Base-by-base conservation (phyloP, 148 eudicot genomes). In the Hydrangea macrophylla region DNA sequence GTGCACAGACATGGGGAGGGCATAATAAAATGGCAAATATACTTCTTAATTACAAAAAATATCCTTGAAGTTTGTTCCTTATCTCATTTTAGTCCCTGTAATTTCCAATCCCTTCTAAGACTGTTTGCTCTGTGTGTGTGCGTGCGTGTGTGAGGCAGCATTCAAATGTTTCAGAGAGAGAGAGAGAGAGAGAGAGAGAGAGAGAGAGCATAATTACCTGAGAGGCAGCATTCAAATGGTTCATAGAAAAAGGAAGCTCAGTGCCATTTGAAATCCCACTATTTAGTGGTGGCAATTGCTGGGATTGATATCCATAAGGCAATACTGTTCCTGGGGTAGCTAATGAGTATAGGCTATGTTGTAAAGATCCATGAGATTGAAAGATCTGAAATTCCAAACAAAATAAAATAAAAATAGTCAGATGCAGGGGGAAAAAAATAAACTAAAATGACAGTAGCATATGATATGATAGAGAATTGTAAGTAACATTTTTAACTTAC, bases 291-390 rank as follows among this genome's bases (percentile, higher is more conserved):
- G 61, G 64, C 51, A 69, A 64, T 62, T 71, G 80, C 32, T 79
- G 85, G 25, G 76, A 60, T 68, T 77, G 79, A 54, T 76, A 74
- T 31, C 56, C n/a, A n/a, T n/a, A 78, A 20, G 76, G 78, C 2
- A 76, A 73, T 44, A 71, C 74, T 63, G 68, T 73, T 25, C 79
- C 72, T 42, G 85, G 77, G 55, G 75, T 66, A 62, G 82, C 88
- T 48, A 83, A 58, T 61, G 75, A 73, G 73, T 76, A 80, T 60
- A 80, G 72, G 62, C 68, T 62, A 50, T 75, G 82, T 2, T 69
- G 63, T 57, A 84, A 60, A 37, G 88, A 68, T 56, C 78, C 83
- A 26, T 80, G 72, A 40, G 76, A 78, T 55, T 78, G 79, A 56
- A 82, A 75, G 75, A 79, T 76, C 92, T 84, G 73, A 59, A 68